Evolutionary conservation across 2,329 filamentous ascomycete genomes (phyloP).

Genomic region (Podosphaera xanthii): DNA sequence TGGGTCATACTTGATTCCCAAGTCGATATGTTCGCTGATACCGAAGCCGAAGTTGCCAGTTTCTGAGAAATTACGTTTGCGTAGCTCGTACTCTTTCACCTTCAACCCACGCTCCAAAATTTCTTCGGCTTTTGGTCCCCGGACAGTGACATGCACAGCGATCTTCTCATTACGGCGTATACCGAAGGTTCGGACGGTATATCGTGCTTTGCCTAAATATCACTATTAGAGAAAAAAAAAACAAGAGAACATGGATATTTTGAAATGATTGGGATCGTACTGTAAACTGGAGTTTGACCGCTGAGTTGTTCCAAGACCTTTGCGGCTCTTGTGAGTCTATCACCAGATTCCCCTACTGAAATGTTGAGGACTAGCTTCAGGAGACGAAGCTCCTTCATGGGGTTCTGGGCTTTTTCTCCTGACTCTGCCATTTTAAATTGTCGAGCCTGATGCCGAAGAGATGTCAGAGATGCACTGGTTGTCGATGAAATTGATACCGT

Average conservation of each 20-base stretch:
- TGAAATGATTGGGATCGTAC: conserved; percentile 26
- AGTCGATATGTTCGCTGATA: conserved; percentile 99
- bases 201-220: conserved; percentile 77
- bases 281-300: conserved; percentile 99
- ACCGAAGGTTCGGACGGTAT: conserved; percentile 99
- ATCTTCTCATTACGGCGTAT: conserved; percentile 99
- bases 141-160: conserved; percentile 96
- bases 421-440: conserved; percentile 32
- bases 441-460: no score
- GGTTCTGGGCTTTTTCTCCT: conserved; percentile 69
- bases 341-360: conserved; percentile 99
- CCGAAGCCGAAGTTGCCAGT: conserved; percentile 99
- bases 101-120: conserved; percentile 99
- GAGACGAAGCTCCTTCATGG: conserved; percentile 99
- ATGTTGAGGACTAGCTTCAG: conserved; percentile 99
- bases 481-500: no score
- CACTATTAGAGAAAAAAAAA: no score
- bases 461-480: no score
- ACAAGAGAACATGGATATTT: no score
- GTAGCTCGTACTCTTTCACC: conserved; percentile 99
- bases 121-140: conserved; percentile 97
- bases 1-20: conserved; percentile 99
- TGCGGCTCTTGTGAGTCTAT: conserved; percentile 97
- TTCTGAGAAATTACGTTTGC: conserved; percentile 99
- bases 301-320: conserved; percentile 99